Conservation (phyloP, 208 protist genomes). For the Tritrichomonas musculus region DNA sequence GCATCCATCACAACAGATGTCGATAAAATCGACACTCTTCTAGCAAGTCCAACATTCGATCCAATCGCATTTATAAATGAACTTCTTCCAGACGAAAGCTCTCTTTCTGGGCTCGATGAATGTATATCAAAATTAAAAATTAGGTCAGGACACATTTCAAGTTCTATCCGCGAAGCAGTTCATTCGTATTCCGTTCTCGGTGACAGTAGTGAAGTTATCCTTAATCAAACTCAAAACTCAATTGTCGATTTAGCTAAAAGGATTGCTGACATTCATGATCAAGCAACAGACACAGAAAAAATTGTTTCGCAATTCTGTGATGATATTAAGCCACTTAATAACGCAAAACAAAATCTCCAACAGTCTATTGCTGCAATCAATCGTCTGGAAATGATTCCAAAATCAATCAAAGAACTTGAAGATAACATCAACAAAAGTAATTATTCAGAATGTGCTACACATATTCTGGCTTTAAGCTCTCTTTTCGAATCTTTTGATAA, state of each 20-base stretch:
- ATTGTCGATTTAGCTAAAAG: slow-evolving; percentile 18
- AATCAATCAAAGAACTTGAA: not conserved
- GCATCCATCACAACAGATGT: too few species aligned
- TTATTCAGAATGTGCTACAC: not conserved
- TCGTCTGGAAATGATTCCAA: not conserved
- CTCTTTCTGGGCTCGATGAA: not conserved
- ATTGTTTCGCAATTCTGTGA: not conserved
- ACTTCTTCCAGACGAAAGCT: not conserved
- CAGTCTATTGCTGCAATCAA: not conserved
- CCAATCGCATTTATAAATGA: not conserved
- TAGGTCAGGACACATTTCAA: not conserved
- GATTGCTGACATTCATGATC: not conserved
- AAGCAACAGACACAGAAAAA: slow-evolving; percentile 22
- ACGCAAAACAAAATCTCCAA: not conserved
- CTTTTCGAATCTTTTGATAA: not conserved
- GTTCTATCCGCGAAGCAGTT: not conserved
- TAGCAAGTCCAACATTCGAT: not conserved
- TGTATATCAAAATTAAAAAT: not conserved
- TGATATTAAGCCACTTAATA: slow-evolving; percentile 11
- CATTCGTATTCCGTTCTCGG: not conserved
- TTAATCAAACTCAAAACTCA: not conserved
- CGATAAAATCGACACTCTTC: not conserved
- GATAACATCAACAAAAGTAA: not conserved
- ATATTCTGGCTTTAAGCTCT: not conserved
- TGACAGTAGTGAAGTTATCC: not conserved